Percentiles rank a stretch among this genome's conserved stretches.
Evolutionary conservation across 768 basidiomycete species (phyloP).

Genomic region (Pulveroboletus ravenelii): DNA sequence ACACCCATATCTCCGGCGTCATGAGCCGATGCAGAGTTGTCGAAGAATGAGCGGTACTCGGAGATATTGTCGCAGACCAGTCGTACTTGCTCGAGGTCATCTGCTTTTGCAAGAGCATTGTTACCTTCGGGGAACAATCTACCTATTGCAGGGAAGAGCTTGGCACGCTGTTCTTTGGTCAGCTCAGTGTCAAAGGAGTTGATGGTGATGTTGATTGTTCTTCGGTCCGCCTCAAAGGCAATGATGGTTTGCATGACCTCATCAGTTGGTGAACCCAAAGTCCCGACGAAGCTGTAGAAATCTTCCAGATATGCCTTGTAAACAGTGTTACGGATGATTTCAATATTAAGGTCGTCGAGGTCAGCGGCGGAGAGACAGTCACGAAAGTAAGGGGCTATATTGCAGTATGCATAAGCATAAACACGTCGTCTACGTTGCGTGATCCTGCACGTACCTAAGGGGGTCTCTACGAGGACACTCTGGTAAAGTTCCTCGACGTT

Average conservation of each 20-base stretch:
- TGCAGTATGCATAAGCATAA: not conserved
- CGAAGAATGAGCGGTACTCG: conserved; percentile 91
- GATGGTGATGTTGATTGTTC: conserved; percentile 97
- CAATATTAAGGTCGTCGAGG: conserved; percentile 97
- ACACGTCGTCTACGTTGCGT: not conserved
- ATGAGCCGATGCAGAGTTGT: conserved; percentile 39
- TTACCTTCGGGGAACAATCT: conserved; percentile 94
- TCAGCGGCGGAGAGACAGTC: conserved; percentile 93
- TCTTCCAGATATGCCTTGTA: conserved; percentile 99
- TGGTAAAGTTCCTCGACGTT: conserved; percentile 98
- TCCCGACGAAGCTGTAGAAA: conserved; percentile 79
- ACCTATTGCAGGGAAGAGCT: conserved; percentile 91
- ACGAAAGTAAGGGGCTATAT: conserved; percentile 87
- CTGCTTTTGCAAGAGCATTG: conserved; percentile 87
- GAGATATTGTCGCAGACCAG: conserved; percentile 79
- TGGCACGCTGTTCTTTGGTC: conserved; percentile 90
- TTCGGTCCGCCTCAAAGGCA: conserved; percentile 93
- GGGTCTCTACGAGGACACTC: conserved; percentile 95
- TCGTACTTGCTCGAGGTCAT: conserved; percentile 92
- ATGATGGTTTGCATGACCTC: conserved; percentile 92
- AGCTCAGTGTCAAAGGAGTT: conserved; percentile 97
- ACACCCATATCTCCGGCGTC: conserved; percentile 43
- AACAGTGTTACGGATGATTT: conserved; percentile 98
- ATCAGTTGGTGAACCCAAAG: conserved; percentile 78
- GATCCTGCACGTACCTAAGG: conserved; percentile 65